A percentile compares a stretch with the other conserved stretches of the same genome.
Conservation (phyloP, 345 rosid genomes). For the Camelina neglecta region DNA sequence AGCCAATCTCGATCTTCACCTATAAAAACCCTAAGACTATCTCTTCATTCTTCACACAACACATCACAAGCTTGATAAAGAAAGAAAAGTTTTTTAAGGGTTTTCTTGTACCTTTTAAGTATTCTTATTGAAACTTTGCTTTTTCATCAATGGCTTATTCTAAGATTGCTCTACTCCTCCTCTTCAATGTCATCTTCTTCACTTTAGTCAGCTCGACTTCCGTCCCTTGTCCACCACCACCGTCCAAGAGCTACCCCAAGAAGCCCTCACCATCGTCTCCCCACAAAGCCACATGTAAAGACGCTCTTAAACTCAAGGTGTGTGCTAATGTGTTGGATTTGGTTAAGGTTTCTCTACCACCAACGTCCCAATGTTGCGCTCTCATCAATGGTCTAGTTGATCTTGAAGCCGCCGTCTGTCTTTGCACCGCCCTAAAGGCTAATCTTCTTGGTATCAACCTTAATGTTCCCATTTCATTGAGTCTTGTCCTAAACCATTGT, state of each 20-base stretch:
- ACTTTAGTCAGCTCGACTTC: constrained; percentile 26
- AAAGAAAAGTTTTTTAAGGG: too few species aligned
- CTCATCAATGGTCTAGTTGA: constrained; percentile 27
- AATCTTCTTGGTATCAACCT: constrained; percentile 22
- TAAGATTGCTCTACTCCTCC: constrained; percentile 4
- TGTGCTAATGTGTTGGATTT: constrained; percentile 36
- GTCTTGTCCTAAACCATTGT: constrained; percentile 7
- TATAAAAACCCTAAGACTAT: too few species aligned
- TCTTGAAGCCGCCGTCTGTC: constrained; percentile 31
- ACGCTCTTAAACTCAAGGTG: constrained; percentile 35
- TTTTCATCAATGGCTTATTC: neutral
- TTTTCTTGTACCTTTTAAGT: too few species aligned
- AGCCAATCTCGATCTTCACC: too few species aligned
- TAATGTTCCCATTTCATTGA: constrained; percentile 24
- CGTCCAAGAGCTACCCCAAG: constrained; percentile 10
- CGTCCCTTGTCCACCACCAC: constrained; percentile 36
- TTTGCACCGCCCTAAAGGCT: constrained; percentile 30
- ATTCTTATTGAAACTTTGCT: too few species aligned
- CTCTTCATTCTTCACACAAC: too few species aligned
- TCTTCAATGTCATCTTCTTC: constrained; percentile 33
- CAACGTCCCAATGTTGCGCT: constrained; percentile 11
- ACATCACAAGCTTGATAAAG: too few species aligned
- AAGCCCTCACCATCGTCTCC: constrained; percentile 26
- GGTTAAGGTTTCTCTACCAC: constrained; percentile 36
- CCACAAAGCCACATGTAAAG: constrained; percentile 27